These are phyloP conservation scores for Pythium pyrilobum DNA, from an alignment of 352 stramenopile species.

Conservation along the genomic window DNA sequence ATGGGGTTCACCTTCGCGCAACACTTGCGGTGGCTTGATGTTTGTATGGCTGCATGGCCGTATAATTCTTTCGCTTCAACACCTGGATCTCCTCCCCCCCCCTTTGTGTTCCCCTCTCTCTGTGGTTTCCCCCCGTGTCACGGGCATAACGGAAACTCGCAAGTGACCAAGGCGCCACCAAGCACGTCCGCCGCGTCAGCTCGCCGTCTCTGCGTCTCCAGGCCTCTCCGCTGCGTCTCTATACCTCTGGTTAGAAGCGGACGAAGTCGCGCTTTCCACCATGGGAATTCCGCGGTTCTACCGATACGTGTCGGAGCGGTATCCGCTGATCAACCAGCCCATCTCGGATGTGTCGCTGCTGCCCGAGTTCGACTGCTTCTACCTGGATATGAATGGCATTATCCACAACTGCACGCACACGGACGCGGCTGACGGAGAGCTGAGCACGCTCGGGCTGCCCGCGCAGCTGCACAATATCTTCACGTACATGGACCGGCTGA, in stretches of 20 bases:
- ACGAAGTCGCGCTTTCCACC: background rate
- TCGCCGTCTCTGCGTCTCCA: background rate
- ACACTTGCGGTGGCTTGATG: background rate
- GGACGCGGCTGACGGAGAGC: conserved; percentile 89
- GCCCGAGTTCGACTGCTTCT: conserved; percentile 98
- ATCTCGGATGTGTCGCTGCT: conserved; percentile 95
- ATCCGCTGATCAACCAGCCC: conserved; percentile 99
- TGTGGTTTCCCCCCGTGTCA: too few species aligned
- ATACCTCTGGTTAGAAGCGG: background rate
- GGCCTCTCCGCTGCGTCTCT: background rate
- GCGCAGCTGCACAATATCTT: conserved; percentile 93
- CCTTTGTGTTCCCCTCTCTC: background rate
- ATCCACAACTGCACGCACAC: conserved; percentile 99
- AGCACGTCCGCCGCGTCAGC: background rate
- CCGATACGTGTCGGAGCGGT: conserved; percentile 92
- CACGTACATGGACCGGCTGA: conserved; percentile 91
- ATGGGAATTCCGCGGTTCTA: conserved; percentile 95
- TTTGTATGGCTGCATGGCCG: conserved; percentile 7
- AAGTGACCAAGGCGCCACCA: background rate
- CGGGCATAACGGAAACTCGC: too few species aligned
- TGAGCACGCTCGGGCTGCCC: conserved; percentile 90
- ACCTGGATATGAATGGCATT: conserved; percentile 99
- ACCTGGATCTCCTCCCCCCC: background rate
- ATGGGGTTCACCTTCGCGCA: conserved; percentile 10
- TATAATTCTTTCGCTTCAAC: conserved; percentile 18